Base-by-base conservation (phyloP, 2,329 filamentous ascomycete genomes). In the Xylariaceae sp. region DNA sequence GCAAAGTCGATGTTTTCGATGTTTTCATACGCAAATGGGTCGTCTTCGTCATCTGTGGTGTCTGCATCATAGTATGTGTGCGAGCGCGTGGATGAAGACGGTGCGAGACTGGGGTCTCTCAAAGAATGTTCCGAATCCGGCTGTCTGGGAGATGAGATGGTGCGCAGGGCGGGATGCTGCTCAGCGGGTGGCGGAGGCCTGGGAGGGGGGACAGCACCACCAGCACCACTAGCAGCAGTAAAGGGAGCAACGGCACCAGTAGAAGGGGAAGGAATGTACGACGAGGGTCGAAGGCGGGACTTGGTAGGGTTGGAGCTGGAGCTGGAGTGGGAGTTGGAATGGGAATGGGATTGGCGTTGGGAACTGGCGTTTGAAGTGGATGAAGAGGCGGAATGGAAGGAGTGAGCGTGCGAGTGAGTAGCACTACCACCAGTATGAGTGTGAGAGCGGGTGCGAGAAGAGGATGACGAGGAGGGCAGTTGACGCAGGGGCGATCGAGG, bases 31-130 rank as follows among this genome's bases (percentile, higher is more conserved):
- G 57, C 54, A 44, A 68, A 67, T 18, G 68, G 69, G 45, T 73
- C 69, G 53, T 75, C 70, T 48, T 66, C 71, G 16, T 51, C 56
- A 41, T 57, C 67, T 56, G 75, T 57, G 51, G 69, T 63, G 48
- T 75, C 71, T 45, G 72, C 71, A 28, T 42, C 52, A 45, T 57
- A 51, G 17, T 48, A 70, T 18, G 71, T 73, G 50, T 63, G 63
- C 14, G 66, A 63, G 64, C 22, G 58, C 9, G 59, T 58, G 33
- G 75, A 75, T 31, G 72, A 69, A 14, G 75, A 76, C 12, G 75
- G 71, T 46, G 77, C 75, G 47, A 80, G 73, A 7, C 75, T 78
- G 19, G 80, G 84, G 60, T 84, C 80, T 53, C 82, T 73, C 66
- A 80, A 84, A 65, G 18, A 31, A 28, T 28, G 22, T 22, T 72